Evolutionary conservation across 768 basidiomycete genomes (phyloP).

Genomic region (Boletus bicolor): DNA sequence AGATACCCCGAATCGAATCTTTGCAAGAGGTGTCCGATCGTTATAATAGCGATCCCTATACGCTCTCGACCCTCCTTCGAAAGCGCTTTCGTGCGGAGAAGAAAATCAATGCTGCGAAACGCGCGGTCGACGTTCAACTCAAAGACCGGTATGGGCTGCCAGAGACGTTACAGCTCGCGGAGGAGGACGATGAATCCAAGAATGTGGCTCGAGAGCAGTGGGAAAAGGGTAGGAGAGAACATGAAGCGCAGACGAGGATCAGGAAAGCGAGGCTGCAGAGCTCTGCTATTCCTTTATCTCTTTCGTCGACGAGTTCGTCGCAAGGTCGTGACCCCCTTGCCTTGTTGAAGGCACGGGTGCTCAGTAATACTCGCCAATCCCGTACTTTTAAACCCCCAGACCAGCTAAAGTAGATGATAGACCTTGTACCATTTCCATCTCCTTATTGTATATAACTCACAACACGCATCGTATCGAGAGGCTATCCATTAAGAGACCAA

Average conservation of each 20-base stretch:
- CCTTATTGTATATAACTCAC: slow-evolving; percentile 10
- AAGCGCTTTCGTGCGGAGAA: slow-evolving; percentile 87
- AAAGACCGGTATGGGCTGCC: slow-evolving; percentile 78
- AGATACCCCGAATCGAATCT: slow-evolving; percentile 76
- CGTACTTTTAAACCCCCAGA: slow-evolving; percentile 26
- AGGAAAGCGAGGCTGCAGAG: slow-evolving; percentile 48
- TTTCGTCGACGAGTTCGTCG: slow-evolving; percentile 17
- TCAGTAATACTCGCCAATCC: slow-evolving; percentile 51
- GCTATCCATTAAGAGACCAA: slow-evolving; percentile 32
- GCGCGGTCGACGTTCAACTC: slow-evolving; percentile 65
- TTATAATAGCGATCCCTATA: slow-evolving; percentile 83
- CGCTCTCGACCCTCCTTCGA: slow-evolving; percentile 69
- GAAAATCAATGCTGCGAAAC: slow-evolving; percentile 67
- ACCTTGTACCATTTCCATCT: background rate
- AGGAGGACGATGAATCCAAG: slow-evolving; percentile 57
- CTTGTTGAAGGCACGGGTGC: slow-evolving; percentile 52
- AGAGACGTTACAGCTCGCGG: slow-evolving; percentile 59
- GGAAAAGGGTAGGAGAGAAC: slow-evolving; percentile 49
- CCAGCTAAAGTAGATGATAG: slow-evolving; percentile 8
- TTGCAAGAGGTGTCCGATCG: slow-evolving; percentile 75
- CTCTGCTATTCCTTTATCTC: slow-evolving; percentile 22
- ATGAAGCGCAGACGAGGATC: slow-evolving; percentile 40
- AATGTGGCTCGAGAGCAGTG: slow-evolving; percentile 64
- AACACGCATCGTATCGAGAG: slow-evolving; percentile 12
- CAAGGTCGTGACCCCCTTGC: slow-evolving; percentile 33